Percentiles rank a stretch among this genome's conserved stretches.
These are phyloP conservation scores for Morella rubra DNA, from an alignment of 306 rosid species.

Conservation along the genomic window DNA sequence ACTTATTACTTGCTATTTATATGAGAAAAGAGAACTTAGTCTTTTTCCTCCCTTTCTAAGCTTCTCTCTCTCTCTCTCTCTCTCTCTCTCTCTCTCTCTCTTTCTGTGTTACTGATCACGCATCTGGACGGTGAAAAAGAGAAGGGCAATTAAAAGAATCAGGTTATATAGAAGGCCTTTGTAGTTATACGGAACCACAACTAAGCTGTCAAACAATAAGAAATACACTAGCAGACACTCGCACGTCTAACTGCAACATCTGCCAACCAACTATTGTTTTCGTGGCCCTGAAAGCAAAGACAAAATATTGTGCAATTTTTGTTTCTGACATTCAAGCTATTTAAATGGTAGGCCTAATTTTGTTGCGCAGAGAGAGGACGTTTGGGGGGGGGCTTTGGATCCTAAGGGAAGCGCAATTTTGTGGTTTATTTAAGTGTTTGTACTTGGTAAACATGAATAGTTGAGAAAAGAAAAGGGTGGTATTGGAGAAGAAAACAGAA, in stretches of 20 bases:
- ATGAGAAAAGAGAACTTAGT: neutral
- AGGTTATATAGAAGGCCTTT: neutral
- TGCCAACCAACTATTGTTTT: neutral
- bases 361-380: too few species aligned
- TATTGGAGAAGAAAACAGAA: slow-evolving; percentile 5
- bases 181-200: neutral
- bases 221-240: neutral
- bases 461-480: neutral
- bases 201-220: neutral
- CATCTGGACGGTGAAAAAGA: neutral
- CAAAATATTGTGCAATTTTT: too few species aligned
- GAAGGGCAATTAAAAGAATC: neutral
- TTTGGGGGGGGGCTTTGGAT: neutral
- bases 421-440: neutral
- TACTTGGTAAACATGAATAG: neutral
- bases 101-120: neutral
- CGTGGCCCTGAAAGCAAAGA: neutral
- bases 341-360: neutral
- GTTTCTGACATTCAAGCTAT: neutral
- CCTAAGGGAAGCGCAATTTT: neutral
- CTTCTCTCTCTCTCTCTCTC: neutral
- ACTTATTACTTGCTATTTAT: neutral
- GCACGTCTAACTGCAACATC: neutral
- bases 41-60: neutral
- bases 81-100: neutral